Base-by-base conservation (phyloP, 202 grass and related monocot species). In the Hordeum pubiflorum region DNA sequence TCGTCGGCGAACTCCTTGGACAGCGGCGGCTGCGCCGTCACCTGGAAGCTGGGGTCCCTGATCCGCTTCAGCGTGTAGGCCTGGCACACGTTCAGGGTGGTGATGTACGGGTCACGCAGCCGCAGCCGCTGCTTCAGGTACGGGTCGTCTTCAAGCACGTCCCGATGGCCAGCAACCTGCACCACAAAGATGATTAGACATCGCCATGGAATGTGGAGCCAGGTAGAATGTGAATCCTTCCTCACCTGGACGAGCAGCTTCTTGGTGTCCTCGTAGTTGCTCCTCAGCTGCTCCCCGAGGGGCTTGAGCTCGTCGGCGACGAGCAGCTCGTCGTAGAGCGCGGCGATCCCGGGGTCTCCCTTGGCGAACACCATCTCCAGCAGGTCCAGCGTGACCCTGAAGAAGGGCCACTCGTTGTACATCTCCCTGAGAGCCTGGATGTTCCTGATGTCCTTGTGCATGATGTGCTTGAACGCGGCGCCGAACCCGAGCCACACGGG, bases 291-390 rank as follows among this genome's bases (percentile, higher is more conserved):
- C 83, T 92, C 86, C 0, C 94, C 94, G 65, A 97, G 83, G 2
- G 86, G 43, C 11, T 64, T 78, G 8, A 94, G 86, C 0, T 92
- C 91, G 0, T 91, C 85, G 29, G 94, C 58, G 26, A 97, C 94
- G 10, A 97, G 82, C 76, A 94, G 22, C 22, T 91, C 78, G 70
- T 97, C 89, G 15, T 97, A 94, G 2, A 97, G 13, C 31, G 79
- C 77, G 39, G 89, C 91, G 9, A 97, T 97, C 27, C 78, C 75
- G 7, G 94, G 94, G 77, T 97, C 89, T 31, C 91, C 94, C 88
- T 97, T 97, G 66, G 94, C 89, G 31, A 97, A 92, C 24, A 97
- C 94, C 94, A 97, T 97, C 87, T 97, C 94, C 21, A 97, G 69
- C 75, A 97, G 77, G 67, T 97, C 94, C 2, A 97, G 41, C 17